Conservation (phyloP, 148 eudicot species). For the Chenopodium formosanum region DNA sequence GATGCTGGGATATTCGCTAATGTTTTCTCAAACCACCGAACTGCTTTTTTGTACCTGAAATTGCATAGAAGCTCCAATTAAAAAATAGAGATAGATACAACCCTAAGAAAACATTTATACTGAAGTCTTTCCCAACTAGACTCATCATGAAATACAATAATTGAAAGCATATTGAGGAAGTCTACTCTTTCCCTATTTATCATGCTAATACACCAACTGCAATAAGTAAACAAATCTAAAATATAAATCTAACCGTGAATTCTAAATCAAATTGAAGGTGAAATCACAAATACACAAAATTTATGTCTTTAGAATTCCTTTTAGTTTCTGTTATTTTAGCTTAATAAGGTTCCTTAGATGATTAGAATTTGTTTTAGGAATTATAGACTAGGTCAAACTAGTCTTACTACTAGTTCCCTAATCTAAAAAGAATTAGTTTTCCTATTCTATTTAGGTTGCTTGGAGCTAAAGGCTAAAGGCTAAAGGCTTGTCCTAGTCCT, state of each 20-base stretch:
- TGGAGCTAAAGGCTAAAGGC: too few species aligned
- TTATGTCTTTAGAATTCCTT: too few species aligned
- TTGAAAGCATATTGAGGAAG: conserved; percentile 3
- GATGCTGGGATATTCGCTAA: conserved; percentile 65
- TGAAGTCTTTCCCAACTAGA: background rate
- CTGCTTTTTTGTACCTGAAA: conserved; percentile 80
- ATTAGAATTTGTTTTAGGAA: too few species aligned
- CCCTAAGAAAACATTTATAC: background rate
- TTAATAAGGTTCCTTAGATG: too few species aligned
- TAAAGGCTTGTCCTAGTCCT: too few species aligned
- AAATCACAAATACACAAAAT: background rate
- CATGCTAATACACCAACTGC: background rate
- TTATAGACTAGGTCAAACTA: too few species aligned
- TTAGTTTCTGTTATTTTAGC: too few species aligned
- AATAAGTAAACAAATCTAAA: background rate
- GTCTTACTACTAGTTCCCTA: too few species aligned
- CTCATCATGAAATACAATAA: background rate
- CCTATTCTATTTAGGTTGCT: too few species aligned
- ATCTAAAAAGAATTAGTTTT: too few species aligned
- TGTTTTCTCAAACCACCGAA: conserved; percentile 91
- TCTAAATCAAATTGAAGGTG: background rate
- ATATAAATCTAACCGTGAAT: background rate
- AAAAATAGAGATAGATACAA: background rate
- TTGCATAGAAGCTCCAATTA: conserved; percentile 9
- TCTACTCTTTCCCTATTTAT: background rate